A percentile compares a stretch with the other conserved stretches of the same genome.
Conservation (phyloP, 768 basidiomycete species). For the Suillus hirtellus region DNA sequence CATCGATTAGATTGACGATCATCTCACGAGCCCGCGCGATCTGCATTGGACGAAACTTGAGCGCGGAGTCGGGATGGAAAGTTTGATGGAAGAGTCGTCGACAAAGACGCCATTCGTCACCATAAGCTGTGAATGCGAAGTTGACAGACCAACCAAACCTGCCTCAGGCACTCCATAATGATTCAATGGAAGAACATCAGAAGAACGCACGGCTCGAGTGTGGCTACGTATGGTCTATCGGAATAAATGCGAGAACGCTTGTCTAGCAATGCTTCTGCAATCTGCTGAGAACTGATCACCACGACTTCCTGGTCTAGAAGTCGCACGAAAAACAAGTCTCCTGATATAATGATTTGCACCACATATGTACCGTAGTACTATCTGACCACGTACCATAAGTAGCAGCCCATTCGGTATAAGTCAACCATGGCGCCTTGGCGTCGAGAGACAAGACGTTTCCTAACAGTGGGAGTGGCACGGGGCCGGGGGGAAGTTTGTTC, state of each 20-base stretch:
- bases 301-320: slow-evolving; percentile 7
- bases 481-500: slow-evolving; percentile 44
- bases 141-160: slow-evolving; percentile 7
- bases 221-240: slow-evolving; percentile 10
- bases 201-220: slow-evolving; percentile 6
- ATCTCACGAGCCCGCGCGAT: slow-evolving; percentile 25
- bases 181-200: background rate
- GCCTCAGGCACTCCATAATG: background rate
- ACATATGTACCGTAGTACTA: background rate
- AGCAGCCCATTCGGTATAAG: slow-evolving; percentile 37
- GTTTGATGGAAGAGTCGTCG: slow-evolving; percentile 39
- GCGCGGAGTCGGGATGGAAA: slow-evolving; percentile 33
- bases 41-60: slow-evolving; percentile 27
- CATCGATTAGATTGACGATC: slow-evolving; percentile 26
- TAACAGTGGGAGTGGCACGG: slow-evolving; percentile 41
- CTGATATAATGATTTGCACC: background rate
- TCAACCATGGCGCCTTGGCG: slow-evolving; percentile 28
- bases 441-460: slow-evolving; percentile 38
- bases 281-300: slow-evolving; percentile 5
- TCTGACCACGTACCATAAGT: slow-evolving; percentile 20
- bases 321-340: slow-evolving; percentile 5
- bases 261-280: background rate
- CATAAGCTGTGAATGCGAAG: slow-evolving; percentile 5
- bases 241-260: slow-evolving; percentile 15
- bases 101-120: slow-evolving; percentile 25